Evolutionary conservation across 495 filamentous ascomycete species (phyloP), one percentile per base, ranked within the genome.

Genomic region (Pseudoneurospora amorphoporcata): DNA sequence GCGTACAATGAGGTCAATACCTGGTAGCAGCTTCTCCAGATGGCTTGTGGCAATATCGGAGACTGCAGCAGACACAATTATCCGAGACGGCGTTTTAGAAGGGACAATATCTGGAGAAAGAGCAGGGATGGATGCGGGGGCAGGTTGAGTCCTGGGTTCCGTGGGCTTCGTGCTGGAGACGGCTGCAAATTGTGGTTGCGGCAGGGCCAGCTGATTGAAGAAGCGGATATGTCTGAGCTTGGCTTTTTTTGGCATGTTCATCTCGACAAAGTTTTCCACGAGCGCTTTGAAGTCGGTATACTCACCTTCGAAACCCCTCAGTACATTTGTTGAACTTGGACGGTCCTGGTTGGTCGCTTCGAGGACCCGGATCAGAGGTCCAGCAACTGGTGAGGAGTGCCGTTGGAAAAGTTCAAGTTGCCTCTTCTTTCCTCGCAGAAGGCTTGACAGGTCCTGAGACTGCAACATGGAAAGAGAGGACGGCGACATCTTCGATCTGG

Each of bases 1-100:
- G 35, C 92, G 87, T 73, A 89, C 87, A 61, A 92, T 86, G 39
- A 92, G 79, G 14, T 82, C 80, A 8, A 87, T 84, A 1, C 73
- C 76, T 1, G 90, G 87, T 73, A 88, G 86, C 2, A 85, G 72
- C 3, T 79, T 72, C 71, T 87, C 78, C 4, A 94, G 81, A 1
- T 79, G 76, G 8, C 80, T 81, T 3, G 82, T 79, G 5, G 92
- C 79, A 41, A 84, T 77, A 8, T 78, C 76, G 8, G 87, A 79
- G 17, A 90, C 77, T 10, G 81, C 76, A 7, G 81, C 77, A 5
- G 89, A 86, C 16, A 88, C 76, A 41, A 91, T 81, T 69, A 89
- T 83, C 29, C 77, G 75, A 4, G 77, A 77, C 39, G 79, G 79
- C 8, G 74, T 72, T 3, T 68, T 35, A 3, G 82, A 76, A 10